Evolutionary conservation across 2,329 filamentous ascomycete species (phyloP).

Genomic region (Beauveria rudraprayagi): DNA sequence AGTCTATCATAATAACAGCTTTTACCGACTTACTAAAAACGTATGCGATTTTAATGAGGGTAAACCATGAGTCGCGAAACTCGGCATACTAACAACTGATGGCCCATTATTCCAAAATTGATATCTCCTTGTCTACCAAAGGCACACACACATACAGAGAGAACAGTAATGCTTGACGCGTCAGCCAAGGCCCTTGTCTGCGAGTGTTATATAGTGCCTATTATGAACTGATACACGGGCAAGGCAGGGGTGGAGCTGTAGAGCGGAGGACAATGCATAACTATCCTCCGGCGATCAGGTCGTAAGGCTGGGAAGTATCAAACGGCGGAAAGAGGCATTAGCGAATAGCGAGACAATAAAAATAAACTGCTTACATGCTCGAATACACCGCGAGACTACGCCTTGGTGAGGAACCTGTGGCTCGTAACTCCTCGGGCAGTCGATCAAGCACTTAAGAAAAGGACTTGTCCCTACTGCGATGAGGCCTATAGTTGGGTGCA

Average conservation of each 20-base stretch:
- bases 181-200: not conserved
- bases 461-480: not conserved
- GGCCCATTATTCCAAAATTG: not conserved
- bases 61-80: not conserved
- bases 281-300: not conserved
- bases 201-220: not conserved
- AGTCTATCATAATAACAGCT: not conserved
- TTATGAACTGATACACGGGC: not conserved
- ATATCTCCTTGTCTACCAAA: not conserved
- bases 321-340: no score
- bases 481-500: not conserved
- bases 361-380: no score
- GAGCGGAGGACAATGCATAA: not conserved
- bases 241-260: not conserved
- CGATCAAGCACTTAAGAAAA: no score
- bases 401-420: no score
- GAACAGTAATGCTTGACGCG: not conserved
- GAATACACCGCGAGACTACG: no score
- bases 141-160: not conserved
- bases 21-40: no score
- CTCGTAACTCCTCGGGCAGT: no score
- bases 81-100: not conserved
- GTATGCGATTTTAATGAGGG: not conserved
- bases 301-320: no score
- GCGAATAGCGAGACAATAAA: no score